A percentile compares a stretch with the other conserved stretches of the same genome.
phyloP scores from a whole-genome alignment of 2,329 filamentous ascomycete genomes.

The Shiraia bambusicola region DNA sequence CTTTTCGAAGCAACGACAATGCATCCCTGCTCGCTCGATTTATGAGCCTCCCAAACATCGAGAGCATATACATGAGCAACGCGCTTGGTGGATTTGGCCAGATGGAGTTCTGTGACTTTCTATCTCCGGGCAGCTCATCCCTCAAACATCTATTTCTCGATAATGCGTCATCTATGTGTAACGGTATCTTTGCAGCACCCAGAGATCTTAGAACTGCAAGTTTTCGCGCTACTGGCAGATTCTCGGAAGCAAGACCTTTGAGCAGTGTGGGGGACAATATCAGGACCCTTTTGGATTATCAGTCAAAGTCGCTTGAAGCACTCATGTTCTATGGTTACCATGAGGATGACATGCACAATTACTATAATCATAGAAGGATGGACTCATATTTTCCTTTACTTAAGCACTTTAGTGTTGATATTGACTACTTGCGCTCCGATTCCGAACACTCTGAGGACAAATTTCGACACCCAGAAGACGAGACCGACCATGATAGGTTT shows the following conservation, averaged over 20 bases:
- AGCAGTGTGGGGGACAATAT: not conserved
- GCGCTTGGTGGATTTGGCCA: not conserved
- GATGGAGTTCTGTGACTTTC: not conserved
- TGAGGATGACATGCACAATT: not conserved
- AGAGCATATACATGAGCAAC: constrained; percentile 11
- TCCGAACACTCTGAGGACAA: not conserved
- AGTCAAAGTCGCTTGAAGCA: constrained; percentile 4
- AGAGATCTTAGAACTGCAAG: constrained; percentile 6
- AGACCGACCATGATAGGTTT: not conserved
- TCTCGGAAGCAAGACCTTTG: not conserved
- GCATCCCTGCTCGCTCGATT: not conserved
- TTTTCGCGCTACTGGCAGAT: constrained; percentile 6
- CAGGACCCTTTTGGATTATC: too few relatives aligned
- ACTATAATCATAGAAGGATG: too few relatives aligned
- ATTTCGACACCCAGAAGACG: not conserved
- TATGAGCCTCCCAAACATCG: constrained; percentile 8
- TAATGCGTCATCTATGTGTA: not conserved
- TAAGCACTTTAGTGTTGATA: constrained; percentile 2
- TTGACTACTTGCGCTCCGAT: constrained; percentile 3
- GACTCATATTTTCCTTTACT: not conserved
- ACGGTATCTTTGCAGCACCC: not conserved
- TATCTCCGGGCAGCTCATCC: constrained; percentile 1
- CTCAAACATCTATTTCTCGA: constrained; percentile 15
- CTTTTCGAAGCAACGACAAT: too few relatives aligned
- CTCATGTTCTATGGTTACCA: constrained; percentile 13